Evolutionary conservation across 108 stramenopile species (phyloP), one percentile per base, ranked within the genome.

Genomic region (Seminavis robusta): DNA sequence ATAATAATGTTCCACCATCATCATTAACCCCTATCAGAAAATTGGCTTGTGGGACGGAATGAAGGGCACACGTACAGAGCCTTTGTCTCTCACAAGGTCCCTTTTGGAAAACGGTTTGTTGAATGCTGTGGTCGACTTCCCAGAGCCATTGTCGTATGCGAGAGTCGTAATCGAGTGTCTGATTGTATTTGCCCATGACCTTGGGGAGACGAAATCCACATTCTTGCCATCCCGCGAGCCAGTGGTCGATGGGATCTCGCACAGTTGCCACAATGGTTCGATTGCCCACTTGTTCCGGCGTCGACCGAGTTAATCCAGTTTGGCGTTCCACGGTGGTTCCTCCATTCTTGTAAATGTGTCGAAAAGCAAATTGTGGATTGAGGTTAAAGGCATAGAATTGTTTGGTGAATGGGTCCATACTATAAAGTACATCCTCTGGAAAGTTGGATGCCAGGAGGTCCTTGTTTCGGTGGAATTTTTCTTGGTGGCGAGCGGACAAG

Each of bases 21-120:
- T 54, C 27, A 2, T 47, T 28, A n/a, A n/a, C n/a, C n/a, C n/a
- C n/a, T n/a, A n/a, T n/a, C 42, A 69, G 45, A 44, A 40, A 69
- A 38, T 57, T 69, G 53, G 54, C 61, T 56, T 63, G 61, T 7
- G 68, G 68, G 27, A 56, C 36, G 11, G 68, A 62, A 37, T 69
- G 68, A 8, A 39, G 41, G 27, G 29, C 32, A 23, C 67, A 67
- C 11, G 47, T 7, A 7, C 54, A 56, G 11, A 7, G 7, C 43
- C 43, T n/a, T n/a, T n/a, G n/a, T n/a, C n/a, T 19, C n/a, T 19
- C 11, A 44, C 43, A 44, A 13, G 43, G 15, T 6, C 5, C 43
- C 6, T 7, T 44, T 17, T n/a, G 43, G n/a, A 44, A 44, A 7
- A 19, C 43, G 13, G 19, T 43, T 8, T 16, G 15, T 39, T 56